Conservation (phyloP, 106 monocot genomes). For the Dendrobium catenatum region DNA sequence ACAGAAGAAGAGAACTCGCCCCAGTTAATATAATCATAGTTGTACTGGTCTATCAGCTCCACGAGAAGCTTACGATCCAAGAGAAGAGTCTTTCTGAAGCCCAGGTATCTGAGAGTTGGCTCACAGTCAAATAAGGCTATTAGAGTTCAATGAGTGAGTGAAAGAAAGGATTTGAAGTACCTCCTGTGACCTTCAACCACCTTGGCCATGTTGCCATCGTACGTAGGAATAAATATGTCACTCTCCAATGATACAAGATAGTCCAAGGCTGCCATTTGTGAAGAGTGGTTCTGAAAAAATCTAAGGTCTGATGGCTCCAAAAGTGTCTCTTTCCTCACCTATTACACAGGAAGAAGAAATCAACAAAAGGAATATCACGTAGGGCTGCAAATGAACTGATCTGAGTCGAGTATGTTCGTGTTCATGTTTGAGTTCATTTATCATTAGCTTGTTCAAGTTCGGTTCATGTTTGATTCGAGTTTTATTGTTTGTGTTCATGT, state of each 20-base stretch:
- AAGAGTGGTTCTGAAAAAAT: constrained; percentile 86
- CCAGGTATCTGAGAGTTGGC: constrained; percentile 49
- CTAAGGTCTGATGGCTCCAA: constrained; percentile 70
- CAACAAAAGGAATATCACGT: neutral
- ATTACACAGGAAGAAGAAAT: neutral
- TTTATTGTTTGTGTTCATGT: no score
- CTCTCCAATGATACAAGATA: constrained; percentile 85
- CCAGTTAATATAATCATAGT: constrained; percentile 54
- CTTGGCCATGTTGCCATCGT: constrained; percentile 94
- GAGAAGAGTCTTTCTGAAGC: constrained; percentile 60
- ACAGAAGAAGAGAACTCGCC: constrained; percentile 65
- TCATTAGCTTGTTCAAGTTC: no score
- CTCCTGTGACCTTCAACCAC: constrained; percentile 97
- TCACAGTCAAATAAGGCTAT: no score
- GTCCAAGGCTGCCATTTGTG: constrained; percentile 96
- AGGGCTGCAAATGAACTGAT: no score
- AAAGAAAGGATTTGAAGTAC: constrained; percentile 18
- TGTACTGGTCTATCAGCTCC: constrained; percentile 61
- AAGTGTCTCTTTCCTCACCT: constrained; percentile 90
- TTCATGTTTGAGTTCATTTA: no score
- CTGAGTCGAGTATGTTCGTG: no score
- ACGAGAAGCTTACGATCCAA: constrained; percentile 66
- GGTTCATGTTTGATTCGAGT: no score
- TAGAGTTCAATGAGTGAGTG: neutral
- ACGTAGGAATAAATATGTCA: constrained; percentile 85